Evolutionary conservation across 345 rosid species (phyloP), one percentile per base, ranked within the genome.

Genomic region (Rhizophora mangle): DNA sequence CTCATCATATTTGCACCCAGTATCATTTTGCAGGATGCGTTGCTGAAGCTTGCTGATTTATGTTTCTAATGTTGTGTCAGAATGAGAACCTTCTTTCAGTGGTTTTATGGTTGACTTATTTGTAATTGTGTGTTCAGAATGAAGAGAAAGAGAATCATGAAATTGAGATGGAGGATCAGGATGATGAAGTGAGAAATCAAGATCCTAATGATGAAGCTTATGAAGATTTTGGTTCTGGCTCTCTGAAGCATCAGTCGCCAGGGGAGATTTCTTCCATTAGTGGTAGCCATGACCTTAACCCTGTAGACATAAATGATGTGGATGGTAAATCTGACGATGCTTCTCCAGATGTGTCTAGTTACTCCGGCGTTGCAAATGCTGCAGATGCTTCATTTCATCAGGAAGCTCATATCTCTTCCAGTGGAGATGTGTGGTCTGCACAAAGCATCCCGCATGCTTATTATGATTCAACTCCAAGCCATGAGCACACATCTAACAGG

Each of bases 381-480:
- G 81, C 71, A 31, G 76, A 82, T 76, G 78, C 72, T 68, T 64
- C 85, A 60, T 71, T 72, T 47, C 73, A 70, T 68, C 88, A 75
- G 68, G 89, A 74, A 67, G 79, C 72, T 79, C 81, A 78, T 11
- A 78, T 81, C 70, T 74, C 86, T 68, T 76, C 90, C 60, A 72
- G 79, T 64, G 83, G 82, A 72, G 83, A 82, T 79, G 83, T 84
- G 54, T 95, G 81, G 81, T 60, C 89, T 29, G 72, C 80, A 49
- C 80, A 72, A 71, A 82, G 74, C 79, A 64, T 81, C 81, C 71
- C 82, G 13, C 83, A 75, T 30, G 51, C 89, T 46, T 86, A 73
- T 76, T 84, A 80, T 76, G 82, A 70, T 67, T 81, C 84, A 29
- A 51, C 80, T 60, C 64, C 79, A 39, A 71, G 72, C 79, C 80